phyloP scores from a whole-genome alignment of 2,329 filamentous ascomycete genomes.

The Coniochaeta sp. region DNA sequence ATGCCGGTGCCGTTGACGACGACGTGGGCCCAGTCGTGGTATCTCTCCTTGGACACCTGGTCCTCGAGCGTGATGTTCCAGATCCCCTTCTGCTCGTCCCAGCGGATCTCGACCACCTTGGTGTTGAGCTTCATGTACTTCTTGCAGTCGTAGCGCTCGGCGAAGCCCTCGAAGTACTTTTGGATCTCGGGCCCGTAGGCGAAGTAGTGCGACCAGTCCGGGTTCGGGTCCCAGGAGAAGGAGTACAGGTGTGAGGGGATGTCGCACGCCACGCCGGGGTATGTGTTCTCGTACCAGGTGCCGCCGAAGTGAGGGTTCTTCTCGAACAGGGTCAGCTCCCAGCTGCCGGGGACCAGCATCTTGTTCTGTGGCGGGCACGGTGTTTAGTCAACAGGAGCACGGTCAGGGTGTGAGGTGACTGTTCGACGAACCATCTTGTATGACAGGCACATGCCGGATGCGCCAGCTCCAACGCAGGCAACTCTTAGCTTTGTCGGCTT shows the following conservation, averaged over 20 bases:
- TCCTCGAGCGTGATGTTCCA: conserved; percentile 25
- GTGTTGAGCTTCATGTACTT: conserved; percentile 35
- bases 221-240: conserved; percentile 18
- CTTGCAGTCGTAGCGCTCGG: conserved; percentile 22
- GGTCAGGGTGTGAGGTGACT: background rate
- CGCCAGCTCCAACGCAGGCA: conserved; percentile 17
- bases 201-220: conserved; percentile 21
- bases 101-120: conserved; percentile 30
- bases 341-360: conserved; percentile 17
- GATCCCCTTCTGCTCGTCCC: conserved; percentile 31
- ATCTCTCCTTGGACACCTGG: conserved; percentile 11
- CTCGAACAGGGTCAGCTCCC: conserved; percentile 23
- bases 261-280: conserved; percentile 13
- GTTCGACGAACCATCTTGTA: conserved; percentile 23
- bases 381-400: background rate
- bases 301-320: conserved; percentile 21
- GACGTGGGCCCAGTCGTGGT: conserved; percentile 9
- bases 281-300: conserved; percentile 19
- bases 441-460: background rate
- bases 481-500: conserved; percentile 24
- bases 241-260: conserved; percentile 12
- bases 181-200: conserved; percentile 17
- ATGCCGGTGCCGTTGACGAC: conserved; percentile 11
- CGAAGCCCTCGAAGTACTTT: conserved; percentile 19
- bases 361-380: conserved; percentile 7